phyloP scores from a whole-genome alignment of 306 rosid species.

The Adenanthera pavonina region DNA sequence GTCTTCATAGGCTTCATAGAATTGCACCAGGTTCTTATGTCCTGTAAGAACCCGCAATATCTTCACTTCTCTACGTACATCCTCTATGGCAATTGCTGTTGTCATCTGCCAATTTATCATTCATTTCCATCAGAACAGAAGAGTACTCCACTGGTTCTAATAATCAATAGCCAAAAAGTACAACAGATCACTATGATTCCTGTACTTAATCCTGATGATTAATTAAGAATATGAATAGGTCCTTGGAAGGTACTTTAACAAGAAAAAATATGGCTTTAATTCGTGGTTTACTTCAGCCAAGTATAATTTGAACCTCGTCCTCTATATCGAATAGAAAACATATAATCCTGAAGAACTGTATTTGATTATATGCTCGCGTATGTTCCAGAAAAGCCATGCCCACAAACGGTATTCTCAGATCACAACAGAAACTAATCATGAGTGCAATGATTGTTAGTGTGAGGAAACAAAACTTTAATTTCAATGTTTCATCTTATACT shows the following conservation, averaged over 20 bases:
- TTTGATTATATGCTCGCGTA: neutral
- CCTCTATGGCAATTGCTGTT: conserved; percentile 83
- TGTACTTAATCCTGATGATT: conserved; percentile 9
- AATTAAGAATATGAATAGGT: conserved; percentile 28
- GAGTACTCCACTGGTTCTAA: conserved; percentile 20
- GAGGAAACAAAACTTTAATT: neutral
- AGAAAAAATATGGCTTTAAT: conserved; percentile 6
- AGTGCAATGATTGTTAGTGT: neutral
- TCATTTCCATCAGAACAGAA: conserved; percentile 42
- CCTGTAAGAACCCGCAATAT: conserved; percentile 79
- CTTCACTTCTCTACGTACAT: conserved; percentile 89
- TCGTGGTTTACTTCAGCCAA: neutral
- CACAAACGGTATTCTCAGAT: conserved; percentile 14
- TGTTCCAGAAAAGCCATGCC: neutral
- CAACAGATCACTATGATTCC: conserved; percentile 12
- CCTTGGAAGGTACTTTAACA: neutral
- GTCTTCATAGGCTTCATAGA: conserved; percentile 85
- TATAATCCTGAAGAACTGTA: neutral
- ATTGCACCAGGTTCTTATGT: conserved; percentile 81
- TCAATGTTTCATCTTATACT: neutral
- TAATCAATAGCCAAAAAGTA: conserved; percentile 30
- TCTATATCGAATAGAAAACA: conserved; percentile 38
- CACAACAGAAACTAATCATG: neutral
- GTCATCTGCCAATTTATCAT: conserved; percentile 71
- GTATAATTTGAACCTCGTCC: conserved; percentile 17